Evolutionary conservation across 1,284 basidiomycete species (phyloP).

Genomic region (Hortiboletus rubellus): DNA sequence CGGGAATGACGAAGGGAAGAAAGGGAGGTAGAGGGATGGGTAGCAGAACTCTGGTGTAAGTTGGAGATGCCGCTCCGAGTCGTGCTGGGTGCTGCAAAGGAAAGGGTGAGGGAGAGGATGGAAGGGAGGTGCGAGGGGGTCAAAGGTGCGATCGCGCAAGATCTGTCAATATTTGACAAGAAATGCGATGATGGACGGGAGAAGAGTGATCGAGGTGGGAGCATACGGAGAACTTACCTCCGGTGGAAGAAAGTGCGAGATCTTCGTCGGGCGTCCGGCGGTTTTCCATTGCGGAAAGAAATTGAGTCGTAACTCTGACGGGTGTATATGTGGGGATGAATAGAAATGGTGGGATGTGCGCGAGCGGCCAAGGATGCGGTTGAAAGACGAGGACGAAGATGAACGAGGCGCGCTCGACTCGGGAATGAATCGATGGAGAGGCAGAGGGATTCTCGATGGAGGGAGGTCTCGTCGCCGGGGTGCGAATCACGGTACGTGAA

Average conservation of each 20-base stretch:
- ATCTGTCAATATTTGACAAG: constrained; percentile 16
- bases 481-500: constrained; percentile 19
- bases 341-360: not conserved
- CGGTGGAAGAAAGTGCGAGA: constrained; percentile 17
- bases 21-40: not conserved
- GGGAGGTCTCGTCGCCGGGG: not conserved
- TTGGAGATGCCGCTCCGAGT: constrained; percentile 1
- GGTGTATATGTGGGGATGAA: constrained; percentile 2
- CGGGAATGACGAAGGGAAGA: constrained; percentile 7
- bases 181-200: constrained; percentile 4
- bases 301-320: not conserved
- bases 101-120: constrained; percentile 6
- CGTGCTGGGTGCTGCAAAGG: constrained; percentile 8
- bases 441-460: constrained; percentile 16
- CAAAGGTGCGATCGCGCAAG: constrained; percentile 11
- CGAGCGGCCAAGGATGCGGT: not conserved
- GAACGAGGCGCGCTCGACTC: not conserved
- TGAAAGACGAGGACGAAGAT: not conserved
- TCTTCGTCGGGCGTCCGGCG: constrained; percentile 21
- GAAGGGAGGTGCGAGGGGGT: not conserved
- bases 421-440: constrained; percentile 2
- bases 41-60: constrained; percentile 1
- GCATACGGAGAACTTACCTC: constrained; percentile 29
- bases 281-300: constrained; percentile 24
- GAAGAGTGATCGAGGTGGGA: constrained; percentile 11